phyloP scores from a whole-genome alignment of 2,329 filamentous ascomycete genomes.

The Ophiostoma montium region DNA sequence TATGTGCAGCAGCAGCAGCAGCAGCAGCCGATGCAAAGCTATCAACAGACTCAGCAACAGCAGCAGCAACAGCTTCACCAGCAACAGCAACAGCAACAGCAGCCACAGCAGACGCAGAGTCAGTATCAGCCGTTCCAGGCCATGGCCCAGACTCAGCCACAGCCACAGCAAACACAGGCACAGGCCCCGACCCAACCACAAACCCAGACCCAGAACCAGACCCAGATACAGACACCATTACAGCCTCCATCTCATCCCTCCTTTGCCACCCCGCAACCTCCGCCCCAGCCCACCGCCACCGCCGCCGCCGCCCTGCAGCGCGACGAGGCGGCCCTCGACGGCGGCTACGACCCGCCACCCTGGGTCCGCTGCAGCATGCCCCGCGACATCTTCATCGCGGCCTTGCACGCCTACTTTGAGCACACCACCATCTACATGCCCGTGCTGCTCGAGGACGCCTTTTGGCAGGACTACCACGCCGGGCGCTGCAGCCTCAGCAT shows the following conservation, averaged over 20 bases:
- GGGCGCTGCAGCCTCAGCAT: slow-evolving; percentile 14
- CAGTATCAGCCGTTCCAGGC: not conserved
- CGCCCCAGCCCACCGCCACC: not conserved
- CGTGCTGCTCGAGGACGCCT: slow-evolving; percentile 15
- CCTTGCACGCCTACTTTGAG: slow-evolving; percentile 16
- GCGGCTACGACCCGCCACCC: slow-evolving; percentile 7
- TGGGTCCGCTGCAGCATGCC: slow-evolving; percentile 6
- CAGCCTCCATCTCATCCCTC: not conserved
- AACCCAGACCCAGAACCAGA: not conserved
- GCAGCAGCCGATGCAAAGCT: not conserved
- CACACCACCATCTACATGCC: slow-evolving; percentile 14
- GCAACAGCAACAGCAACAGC: not conserved
- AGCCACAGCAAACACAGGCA: not conserved
- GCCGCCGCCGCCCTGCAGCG: not conserved
- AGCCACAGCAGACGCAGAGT: not conserved
- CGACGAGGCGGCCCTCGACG: not conserved
- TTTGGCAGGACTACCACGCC: slow-evolving; percentile 16
- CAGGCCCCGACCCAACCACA: not conserved
- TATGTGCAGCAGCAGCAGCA: slow-evolving; percentile 2
- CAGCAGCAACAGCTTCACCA: not conserved
- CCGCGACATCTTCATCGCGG: slow-evolving; percentile 5
- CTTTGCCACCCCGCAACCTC: no score
- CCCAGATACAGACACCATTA: not conserved
- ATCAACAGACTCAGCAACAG: not conserved
- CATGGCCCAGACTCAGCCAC: not conserved